Conservation (phyloP, 1,284 basidiomycete species). For the Austroboletus olivaceoglutinosus region DNA sequence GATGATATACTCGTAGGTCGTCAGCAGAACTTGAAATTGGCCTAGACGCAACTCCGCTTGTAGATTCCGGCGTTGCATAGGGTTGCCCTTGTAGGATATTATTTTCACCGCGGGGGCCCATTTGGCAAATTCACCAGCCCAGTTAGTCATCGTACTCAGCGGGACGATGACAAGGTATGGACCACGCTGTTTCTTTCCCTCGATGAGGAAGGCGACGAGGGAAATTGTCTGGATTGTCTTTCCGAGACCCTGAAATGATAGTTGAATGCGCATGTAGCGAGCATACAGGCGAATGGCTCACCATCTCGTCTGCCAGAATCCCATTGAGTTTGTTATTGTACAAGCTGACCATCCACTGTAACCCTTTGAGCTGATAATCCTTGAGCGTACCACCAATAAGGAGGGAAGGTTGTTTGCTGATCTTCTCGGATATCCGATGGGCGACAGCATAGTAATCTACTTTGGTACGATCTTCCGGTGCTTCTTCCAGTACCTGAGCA, state of each 20-base stretch:
- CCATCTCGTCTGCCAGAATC: constrained; percentile 98
- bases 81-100: constrained; percentile 94
- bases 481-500: constrained; percentile 63
- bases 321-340: constrained; percentile 99
- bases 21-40: constrained; percentile 94
- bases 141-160: constrained; percentile 97
- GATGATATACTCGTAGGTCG: constrained; percentile 99
- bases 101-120: constrained; percentile 91
- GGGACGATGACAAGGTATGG: constrained; percentile 98
- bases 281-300: constrained; percentile 34
- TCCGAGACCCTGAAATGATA: constrained; percentile 75
- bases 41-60: constrained; percentile 74
- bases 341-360: constrained; percentile 98
- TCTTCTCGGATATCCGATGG: constrained; percentile 88
- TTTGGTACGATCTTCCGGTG: constrained; percentile 68
- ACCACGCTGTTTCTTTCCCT: constrained; percentile 86
- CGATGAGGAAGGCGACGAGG: constrained; percentile 94
- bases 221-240: constrained; percentile 98
- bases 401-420: constrained; percentile 80
- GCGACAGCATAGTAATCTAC: constrained; percentile 98
- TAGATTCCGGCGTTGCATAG: constrained; percentile 70
- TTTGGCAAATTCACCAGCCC: constrained; percentile 95
- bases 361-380: constrained; percentile 89
- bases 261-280: constrained; percentile 12
- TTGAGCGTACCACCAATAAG: constrained; percentile 86